phyloP scores from a whole-genome alignment of 2,329 filamentous ascomycete genomes.

The Epichloe coenophiala region DNA sequence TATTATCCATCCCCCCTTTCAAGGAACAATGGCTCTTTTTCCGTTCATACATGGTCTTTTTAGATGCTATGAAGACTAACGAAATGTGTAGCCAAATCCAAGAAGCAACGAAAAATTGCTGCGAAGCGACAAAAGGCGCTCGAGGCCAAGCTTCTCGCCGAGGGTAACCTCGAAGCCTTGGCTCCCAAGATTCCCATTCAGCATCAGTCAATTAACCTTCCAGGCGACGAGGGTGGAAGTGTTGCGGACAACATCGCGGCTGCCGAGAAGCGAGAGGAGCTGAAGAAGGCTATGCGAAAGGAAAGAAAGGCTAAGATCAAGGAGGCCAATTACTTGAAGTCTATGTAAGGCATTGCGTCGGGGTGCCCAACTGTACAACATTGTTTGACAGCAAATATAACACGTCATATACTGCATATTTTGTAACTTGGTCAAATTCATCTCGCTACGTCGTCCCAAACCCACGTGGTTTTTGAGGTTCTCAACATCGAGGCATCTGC shows the following conservation, averaged over 20 bases:
- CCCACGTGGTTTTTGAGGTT: neutral
- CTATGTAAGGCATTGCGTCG: constrained; percentile 38
- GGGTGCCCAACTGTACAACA: constrained; percentile 8
- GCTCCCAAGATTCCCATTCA: constrained; percentile 60
- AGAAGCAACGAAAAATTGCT: constrained; percentile 63
- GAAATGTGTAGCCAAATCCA: constrained; percentile 55
- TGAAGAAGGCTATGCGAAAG: constrained; percentile 59
- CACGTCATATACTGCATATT: constrained; percentile 14
- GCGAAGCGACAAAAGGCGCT: constrained; percentile 46
- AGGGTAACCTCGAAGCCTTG: constrained; percentile 52
- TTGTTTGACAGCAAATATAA: constrained; percentile 7
- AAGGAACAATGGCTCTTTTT: neutral
- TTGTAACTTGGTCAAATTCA: neutral
- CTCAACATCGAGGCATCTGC: neutral
- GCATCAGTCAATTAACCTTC: constrained; percentile 66
- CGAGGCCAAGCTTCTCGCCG: constrained; percentile 47
- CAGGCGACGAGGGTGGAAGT: constrained; percentile 30
- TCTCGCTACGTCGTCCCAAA: neutral
- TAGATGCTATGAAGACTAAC: neutral
- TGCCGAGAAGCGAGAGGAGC: constrained; percentile 40
- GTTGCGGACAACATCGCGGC: constrained; percentile 33
- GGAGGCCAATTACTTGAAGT: constrained; percentile 75
- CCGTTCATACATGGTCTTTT: neutral
- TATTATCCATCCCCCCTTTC: no score
- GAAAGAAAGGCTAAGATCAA: constrained; percentile 68